phyloP scores from a whole-genome alignment of 2,329 filamentous ascomycete genomes.

The Taxawa tesnikishii region DNA sequence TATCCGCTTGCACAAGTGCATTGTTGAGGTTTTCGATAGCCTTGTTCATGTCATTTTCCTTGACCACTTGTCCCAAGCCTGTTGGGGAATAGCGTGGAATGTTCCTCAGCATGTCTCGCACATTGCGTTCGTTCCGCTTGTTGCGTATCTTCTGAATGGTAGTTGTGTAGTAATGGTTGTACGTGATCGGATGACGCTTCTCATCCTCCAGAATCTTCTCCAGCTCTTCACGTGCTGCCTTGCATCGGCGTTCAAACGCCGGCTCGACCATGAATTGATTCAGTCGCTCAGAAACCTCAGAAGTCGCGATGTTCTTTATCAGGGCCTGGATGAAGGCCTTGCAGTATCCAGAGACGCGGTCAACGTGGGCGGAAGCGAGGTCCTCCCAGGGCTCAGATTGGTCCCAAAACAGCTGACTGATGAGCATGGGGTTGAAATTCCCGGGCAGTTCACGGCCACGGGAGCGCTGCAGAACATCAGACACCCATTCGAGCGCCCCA shows the following conservation, averaged over 20 bases:
- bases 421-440: no score
- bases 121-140: no score
- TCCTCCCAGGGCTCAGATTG: no score
- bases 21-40: not conserved
- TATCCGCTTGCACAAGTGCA: constrained; percentile 12
- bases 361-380: no score
- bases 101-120: no score
- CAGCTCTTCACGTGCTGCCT: constrained; percentile 27
- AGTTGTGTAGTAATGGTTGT: constrained; percentile 25
- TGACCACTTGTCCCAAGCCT: no score
- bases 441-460: no score
- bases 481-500: constrained; percentile 25
- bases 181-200: constrained; percentile 22
- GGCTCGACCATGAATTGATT: constrained; percentile 25
- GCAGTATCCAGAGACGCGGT: no score
- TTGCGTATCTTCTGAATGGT: constrained; percentile 19
- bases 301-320: constrained; percentile 25
- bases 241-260: constrained; percentile 25
- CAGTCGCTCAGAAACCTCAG: constrained; percentile 26
- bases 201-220: constrained; percentile 35
- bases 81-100: no score
- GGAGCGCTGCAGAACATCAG: constrained; percentile 21
- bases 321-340: constrained; percentile 21
- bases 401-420: no score
- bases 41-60: constrained; percentile 6